These are phyloP conservation scores for Theileria orientalis DNA, from an alignment of 169 alveolate species.

Conservation along the genomic window DNA sequence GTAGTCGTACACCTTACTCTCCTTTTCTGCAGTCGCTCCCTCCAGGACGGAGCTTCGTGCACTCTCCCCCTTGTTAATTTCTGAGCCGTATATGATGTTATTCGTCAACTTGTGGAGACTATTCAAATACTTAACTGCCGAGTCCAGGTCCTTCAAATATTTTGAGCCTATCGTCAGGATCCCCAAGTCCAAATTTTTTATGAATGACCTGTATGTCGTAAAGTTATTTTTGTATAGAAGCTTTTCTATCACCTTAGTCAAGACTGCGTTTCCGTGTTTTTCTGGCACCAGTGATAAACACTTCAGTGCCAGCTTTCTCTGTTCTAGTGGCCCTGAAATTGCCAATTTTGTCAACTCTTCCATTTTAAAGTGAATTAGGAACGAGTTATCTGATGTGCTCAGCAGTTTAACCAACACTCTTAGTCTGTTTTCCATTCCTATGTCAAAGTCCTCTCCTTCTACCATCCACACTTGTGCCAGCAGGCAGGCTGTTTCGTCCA, in stretches of 20 bases:
- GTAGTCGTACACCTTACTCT: too few species aligned
- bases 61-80: not conserved
- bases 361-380: not conserved
- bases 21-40: not conserved
- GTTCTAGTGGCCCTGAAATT: not conserved
- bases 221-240: not conserved
- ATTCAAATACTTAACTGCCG: not conserved
- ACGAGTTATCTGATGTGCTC: not conserved
- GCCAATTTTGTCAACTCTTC: not conserved
- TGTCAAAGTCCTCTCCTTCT: not conserved
- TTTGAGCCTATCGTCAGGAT: not conserved
- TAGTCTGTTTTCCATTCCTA: not conserved
- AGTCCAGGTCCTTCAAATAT: not conserved
- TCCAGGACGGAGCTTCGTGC: too few species aligned
- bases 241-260: not conserved
- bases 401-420: constrained; percentile 1
- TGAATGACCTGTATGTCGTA: not conserved
- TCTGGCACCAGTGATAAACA: not conserved
- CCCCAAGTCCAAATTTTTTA: not conserved
- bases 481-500: constrained; percentile 7
- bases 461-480: constrained; percentile 31
- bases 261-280: not conserved
- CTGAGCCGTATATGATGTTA: not conserved
- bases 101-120: not conserved
- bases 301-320: not conserved